These are phyloP conservation scores for Coemansia sp. DNA, from an alignment of 192 early-diverging fungal genomes.

Conservation along the genomic window DNA sequence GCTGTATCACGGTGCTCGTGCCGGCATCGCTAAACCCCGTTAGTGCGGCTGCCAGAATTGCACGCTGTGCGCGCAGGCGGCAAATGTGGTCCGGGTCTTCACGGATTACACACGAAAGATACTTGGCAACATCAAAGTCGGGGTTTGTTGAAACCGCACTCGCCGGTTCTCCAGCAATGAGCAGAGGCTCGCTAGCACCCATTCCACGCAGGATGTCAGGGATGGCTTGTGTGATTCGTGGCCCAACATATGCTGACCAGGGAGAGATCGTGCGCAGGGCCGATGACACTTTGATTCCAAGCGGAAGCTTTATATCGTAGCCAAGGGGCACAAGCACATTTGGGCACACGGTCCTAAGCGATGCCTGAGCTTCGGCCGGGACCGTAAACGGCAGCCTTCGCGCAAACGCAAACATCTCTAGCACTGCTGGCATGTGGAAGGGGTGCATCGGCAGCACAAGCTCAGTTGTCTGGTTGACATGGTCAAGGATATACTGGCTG, in stretches of 20 bases:
- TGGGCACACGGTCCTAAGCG: slow-evolving; percentile 61
- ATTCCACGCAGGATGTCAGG: slow-evolving; percentile 47
- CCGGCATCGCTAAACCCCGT: slow-evolving; percentile 53
- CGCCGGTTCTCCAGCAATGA: slow-evolving; percentile 61
- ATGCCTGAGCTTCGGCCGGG: slow-evolving; percentile 59
- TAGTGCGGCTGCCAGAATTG: slow-evolving; percentile 63
- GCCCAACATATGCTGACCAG: slow-evolving; percentile 62
- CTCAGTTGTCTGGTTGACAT: slow-evolving; percentile 24
- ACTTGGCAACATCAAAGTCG: slow-evolving; percentile 65
- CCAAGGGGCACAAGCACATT: slow-evolving; percentile 24
- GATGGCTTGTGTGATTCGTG: slow-evolving; percentile 57
- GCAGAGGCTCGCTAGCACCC: slow-evolving; percentile 35
- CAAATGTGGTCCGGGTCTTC: slow-evolving; percentile 54
- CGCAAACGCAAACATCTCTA: slow-evolving; percentile 50
- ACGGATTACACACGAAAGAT: slow-evolving; percentile 62
- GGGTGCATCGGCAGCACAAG: slow-evolving; percentile 64
- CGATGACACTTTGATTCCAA: slow-evolving; percentile 67
- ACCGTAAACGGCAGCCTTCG: slow-evolving; percentile 45
- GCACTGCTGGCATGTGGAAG: slow-evolving; percentile 65
- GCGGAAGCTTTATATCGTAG: slow-evolving; percentile 59
- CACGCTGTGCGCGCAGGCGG: slow-evolving; percentile 40
- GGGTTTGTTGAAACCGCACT: slow-evolving; percentile 54
- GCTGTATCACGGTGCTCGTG: slow-evolving; percentile 41
- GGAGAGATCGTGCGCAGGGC: slow-evolving; percentile 70
- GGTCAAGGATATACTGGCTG: slow-evolving; percentile 28